Conservation (phyloP, 2,329 filamentous ascomycete species). For the Ophiognomonia clavigignenti-juglandacearum region DNA sequence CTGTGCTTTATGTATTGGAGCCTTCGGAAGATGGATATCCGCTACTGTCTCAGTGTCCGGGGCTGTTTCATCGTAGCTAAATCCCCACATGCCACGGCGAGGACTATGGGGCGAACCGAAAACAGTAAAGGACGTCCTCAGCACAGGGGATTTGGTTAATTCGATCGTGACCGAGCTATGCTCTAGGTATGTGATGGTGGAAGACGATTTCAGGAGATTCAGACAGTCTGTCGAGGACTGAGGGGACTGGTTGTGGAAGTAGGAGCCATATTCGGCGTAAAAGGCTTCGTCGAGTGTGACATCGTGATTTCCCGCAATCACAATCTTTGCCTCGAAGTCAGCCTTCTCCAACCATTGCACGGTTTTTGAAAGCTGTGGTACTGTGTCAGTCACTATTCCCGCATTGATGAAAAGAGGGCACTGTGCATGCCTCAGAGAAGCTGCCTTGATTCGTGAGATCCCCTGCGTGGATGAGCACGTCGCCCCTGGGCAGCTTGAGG, state of each 20-base stretch:
- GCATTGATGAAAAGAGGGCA: too few species aligned
- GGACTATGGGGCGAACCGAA: slow-evolving; percentile 70
- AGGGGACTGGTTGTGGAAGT: slow-evolving; percentile 51
- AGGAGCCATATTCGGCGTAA: slow-evolving; percentile 45
- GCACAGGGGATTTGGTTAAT: slow-evolving; percentile 49
- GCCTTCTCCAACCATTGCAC: slow-evolving; percentile 63
- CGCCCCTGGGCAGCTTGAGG: slow-evolving; percentile 62
- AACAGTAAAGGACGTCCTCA: slow-evolving; percentile 57
- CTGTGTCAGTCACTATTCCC: too few species aligned
- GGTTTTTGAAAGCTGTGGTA: slow-evolving; percentile 47
- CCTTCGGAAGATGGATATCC: neutral
- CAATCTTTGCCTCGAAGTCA: slow-evolving; percentile 65
- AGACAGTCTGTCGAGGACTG: slow-evolving; percentile 52
- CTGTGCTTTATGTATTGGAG: neutral
- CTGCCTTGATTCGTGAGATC: slow-evolving; percentile 72
- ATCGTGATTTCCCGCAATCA: slow-evolving; percentile 73
- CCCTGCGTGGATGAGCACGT: slow-evolving; percentile 72
- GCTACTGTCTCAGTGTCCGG: neutral
- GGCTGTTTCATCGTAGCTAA: slow-evolving; percentile 46
- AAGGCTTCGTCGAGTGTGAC: slow-evolving; percentile 64
- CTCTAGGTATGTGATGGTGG: slow-evolving; percentile 59
- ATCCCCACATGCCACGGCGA: slow-evolving; percentile 56
- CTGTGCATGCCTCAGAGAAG: slow-evolving; percentile 45
- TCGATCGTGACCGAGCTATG: slow-evolving; percentile 51
- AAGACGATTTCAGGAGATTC: slow-evolving; percentile 46